Evolutionary conservation across 1,139 yeast genomes (phyloP), one percentile per base, ranked within the genome.

Genomic region (Kurtzmaniella natalensis): DNA sequence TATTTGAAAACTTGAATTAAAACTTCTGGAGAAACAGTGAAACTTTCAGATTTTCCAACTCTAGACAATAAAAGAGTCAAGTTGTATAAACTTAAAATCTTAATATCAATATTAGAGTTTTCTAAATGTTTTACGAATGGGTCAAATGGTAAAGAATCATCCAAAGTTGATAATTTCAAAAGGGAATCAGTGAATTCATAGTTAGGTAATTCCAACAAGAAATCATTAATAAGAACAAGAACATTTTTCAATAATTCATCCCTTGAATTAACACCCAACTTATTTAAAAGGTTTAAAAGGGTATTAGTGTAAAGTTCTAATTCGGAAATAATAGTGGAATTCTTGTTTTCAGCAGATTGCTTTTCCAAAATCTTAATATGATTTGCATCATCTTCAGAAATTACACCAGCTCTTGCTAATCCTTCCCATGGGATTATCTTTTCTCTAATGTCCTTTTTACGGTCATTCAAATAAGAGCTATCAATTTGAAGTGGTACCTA

Each of bases 401-500:
- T 69, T 32, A 81, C 76, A 32, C 77, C 79, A 9, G 94, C 81
- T 41, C 95, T 73, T 14, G 86, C 80, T 49, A 83, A 78, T 7
- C 95, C 95, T 52, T 85, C 94, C 96, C 96, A 89, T 18, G 95
- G 94, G 40, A 89, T 77, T 22, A 94, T 82, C 45, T 94, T 76
- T 41, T 85, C 83, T 48, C 94, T 72, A 46, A 86, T 80, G 44
- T 79, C 79, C 47, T 75, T 70, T 49, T 86, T 78, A 43, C 84
- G 76, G 48, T 87, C 95, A 44, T 79, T 81, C 49, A 86, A 68
- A 51, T 77, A 80, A 32, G 72, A 72, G 57, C 85, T 81, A 48
- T 81, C 86, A 44, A 73, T 54, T 32, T 57, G 41, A 37, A 62
- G 53, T 18, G 66, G 64, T 11, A 50, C 25, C 53, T 47, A 31